Evolutionary conservation across 164 flowering plant genomes (phyloP), one percentile per base, ranked within the genome.

Genomic region (Vitis cinerea): DNA sequence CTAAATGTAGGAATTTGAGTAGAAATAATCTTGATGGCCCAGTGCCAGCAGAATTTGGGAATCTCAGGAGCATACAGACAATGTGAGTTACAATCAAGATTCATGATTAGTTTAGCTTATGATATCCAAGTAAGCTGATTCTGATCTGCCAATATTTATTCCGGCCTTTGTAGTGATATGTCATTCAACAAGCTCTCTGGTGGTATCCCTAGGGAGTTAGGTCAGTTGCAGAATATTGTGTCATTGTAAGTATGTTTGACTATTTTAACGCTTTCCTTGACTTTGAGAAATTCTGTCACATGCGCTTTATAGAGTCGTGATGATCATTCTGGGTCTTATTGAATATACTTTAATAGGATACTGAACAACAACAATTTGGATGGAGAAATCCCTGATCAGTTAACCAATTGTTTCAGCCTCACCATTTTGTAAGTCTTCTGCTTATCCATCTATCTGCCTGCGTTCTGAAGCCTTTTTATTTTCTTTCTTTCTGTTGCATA

Each of bases 361-460:
- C 73, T 94, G 64, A 90, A 84, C 60, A 84, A 90, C 78, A 94
- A 94, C 78, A 29, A 80, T 61, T 68, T 94, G 59, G 77, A 74
- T 48, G 97, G 98, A 44, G 78, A 58, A 49, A 85, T 94, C 37
- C 97, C 98, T 4, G 79, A 78, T 54, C 95, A 92, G 78, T 77
- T 94, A 6, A 77, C 82, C 29, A 89, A 88, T 72, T 94, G 98
- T 73, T 85, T 92, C 68, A 92, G 97, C 71, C 88, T 94, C 30
- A 51, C 71, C 57, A 74, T 68, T 27, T 53, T 94, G 98, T 94
- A 65, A 81, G 97, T 72, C 71, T 23, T 19, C 44, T 68, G 67
- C 2, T 3, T 3, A 56, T 19, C 27, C 10, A 27, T 55, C 16
- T 37, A 52, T 66, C 16, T 56, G 27, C 27, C 27, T 9, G 3